Conservation (phyloP, 1,284 basidiomycete genomes). For the Fomitopsis palustris region DNA sequence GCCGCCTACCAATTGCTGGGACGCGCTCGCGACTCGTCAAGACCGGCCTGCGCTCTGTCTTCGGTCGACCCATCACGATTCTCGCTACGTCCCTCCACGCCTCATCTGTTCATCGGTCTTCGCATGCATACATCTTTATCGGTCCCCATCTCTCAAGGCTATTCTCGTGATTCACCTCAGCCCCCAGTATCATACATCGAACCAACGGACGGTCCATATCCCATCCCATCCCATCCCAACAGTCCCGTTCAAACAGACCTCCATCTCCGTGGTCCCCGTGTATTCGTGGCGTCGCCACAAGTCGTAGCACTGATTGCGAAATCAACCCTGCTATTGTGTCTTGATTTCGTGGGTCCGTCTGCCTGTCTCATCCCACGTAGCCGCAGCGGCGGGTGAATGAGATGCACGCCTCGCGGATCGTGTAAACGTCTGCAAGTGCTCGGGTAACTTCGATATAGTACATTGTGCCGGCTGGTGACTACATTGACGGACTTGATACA, state of each 20-base stretch:
- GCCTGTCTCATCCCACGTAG: conserved; percentile 5
- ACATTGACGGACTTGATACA: too few species aligned
- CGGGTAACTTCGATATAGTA: too few species aligned
- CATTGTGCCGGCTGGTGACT: too few species aligned
- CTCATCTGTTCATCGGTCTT: neutral
- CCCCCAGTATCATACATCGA: neutral
- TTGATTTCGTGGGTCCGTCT: neutral
- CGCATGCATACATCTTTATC: neutral
- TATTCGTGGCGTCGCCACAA: neutral
- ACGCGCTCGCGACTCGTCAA: neutral
- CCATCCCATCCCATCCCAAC: neutral
- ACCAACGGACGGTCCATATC: neutral
- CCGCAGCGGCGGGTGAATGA: too few species aligned
- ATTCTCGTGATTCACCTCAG: neutral
- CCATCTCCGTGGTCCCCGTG: neutral
- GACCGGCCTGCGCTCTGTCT: neutral
- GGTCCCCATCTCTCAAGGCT: neutral
- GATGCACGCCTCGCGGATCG: too few species aligned
- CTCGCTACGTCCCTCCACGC: neutral
- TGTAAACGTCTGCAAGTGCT: too few species aligned
- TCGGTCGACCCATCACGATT: neutral
- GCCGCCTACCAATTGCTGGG: neutral
- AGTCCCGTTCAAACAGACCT: neutral
- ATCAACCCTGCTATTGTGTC: neutral
- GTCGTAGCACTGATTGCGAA: neutral